Base-by-base conservation (phyloP, 495 filamentous ascomycete genomes). In the Jackrogersella minutella region DNA sequence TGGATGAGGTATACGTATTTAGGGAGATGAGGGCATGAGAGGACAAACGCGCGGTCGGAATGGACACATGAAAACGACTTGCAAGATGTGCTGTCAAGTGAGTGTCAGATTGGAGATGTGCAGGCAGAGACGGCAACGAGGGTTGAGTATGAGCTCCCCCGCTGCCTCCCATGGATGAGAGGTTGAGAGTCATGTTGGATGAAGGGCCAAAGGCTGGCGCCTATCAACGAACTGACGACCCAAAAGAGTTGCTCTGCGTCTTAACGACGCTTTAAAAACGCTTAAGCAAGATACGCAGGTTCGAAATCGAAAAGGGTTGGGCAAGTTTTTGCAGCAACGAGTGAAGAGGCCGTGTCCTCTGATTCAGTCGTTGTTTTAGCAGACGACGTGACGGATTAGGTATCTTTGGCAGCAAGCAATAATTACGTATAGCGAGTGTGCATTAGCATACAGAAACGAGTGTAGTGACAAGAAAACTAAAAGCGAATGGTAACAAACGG, bases 21-120 rank as follows among this genome's bases (percentile, higher is more conserved):
- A 97, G 77, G 41, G 90, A 88, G 66, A 99, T 87, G 54, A 97
- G 82, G 21, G 92, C 95, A 73, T 97, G 93, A 0, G 92, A 96
- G 0, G 93, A 96, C 36, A 99, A 87, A 57, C 86, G 86, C 56
- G 95, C 91, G 0, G 91, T 94, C 13, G 95, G 93, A 34, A 97
- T 77, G 36, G 89, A 88, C 16, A 94, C 87, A 81, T 99, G 95
- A 74, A 96, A 99, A 31, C 95, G 91, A 77, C 93, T 97, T 53
- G 95, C 95, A 22, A 99, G 85, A 78, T 99, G 95, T 28, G 93
- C 92, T 2, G 95, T 99, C 65, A 98, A 80, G 74, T 97, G 92
- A 39, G 94, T 97, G 78, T 98, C 95, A 55, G 93, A 97, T 79
- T 98, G 95, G 28, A 93, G 84, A 83, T 99, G 95, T 31, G 89